These are phyloP conservation scores for Cryptococcus wingfieldii DNA, from an alignment of 1,284 basidiomycete genomes.

Conservation along the genomic window DNA sequence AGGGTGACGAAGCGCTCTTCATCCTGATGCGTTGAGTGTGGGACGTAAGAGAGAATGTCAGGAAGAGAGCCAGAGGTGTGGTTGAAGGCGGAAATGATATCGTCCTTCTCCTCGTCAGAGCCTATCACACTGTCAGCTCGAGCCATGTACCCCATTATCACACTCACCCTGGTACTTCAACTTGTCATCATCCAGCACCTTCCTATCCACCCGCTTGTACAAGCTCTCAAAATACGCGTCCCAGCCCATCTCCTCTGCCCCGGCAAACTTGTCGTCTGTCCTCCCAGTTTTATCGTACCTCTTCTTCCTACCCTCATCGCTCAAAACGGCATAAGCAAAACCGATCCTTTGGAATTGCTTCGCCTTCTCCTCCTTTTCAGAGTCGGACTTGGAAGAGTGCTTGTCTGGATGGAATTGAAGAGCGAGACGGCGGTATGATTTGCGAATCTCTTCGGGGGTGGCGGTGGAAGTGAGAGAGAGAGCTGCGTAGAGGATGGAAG, in stretches of 20 bases:
- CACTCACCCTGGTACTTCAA: slow-evolving; percentile 77
- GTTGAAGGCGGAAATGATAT: slow-evolving; percentile 69
- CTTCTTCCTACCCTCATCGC: slow-evolving; percentile 67
- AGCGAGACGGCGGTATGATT: slow-evolving; percentile 77
- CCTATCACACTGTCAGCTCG: slow-evolving; percentile 52
- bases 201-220: slow-evolving; percentile 78
- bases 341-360: slow-evolving; percentile 82
- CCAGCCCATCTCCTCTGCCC: slow-evolving; percentile 81
- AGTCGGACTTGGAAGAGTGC: slow-evolving; percentile 58
- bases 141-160: neutral
- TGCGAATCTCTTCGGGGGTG: slow-evolving; percentile 65
- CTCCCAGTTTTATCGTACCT: slow-evolving; percentile 77
- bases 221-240: slow-evolving; percentile 85
- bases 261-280: slow-evolving; percentile 67
- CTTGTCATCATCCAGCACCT: slow-evolving; percentile 83
- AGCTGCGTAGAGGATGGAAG: slow-evolving; percentile 61
- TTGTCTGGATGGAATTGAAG: slow-evolving; percentile 85
- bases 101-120: slow-evolving; percentile 73
- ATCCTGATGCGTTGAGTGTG: slow-evolving; percentile 74
- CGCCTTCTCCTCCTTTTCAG: slow-evolving; percentile 62
- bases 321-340: slow-evolving; percentile 81
- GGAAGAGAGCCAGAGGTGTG: slow-evolving; percentile 65
- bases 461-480: slow-evolving; percentile 59
- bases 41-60: slow-evolving; percentile 74
- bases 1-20: slow-evolving; percentile 73